A percentile compares a stretch with the other conserved stretches of the same genome.
Conservation (phyloP, 345 rosid species). For the Aquilaria sinensis region DNA sequence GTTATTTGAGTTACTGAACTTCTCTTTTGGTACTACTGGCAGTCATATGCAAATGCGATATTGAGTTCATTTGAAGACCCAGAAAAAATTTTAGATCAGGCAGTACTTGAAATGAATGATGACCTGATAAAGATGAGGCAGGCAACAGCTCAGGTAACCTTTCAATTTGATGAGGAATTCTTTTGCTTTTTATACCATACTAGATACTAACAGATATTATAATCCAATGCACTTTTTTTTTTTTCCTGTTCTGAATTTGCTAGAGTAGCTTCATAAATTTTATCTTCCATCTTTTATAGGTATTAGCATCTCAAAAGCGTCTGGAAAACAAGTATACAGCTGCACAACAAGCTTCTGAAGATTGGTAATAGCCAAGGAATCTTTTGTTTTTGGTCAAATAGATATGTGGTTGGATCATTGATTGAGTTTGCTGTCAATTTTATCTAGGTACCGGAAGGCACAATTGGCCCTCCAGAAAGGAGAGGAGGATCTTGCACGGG, state of each 20-base stretch:
- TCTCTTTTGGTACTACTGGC: slow-evolving; percentile 18
- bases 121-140: slow-evolving; percentile 83
- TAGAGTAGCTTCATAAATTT: background rate
- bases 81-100: slow-evolving; percentile 72
- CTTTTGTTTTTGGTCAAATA: slow-evolving; percentile 2
- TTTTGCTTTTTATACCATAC: background rate
- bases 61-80: slow-evolving; percentile 73
- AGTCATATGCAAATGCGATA: slow-evolving; percentile 78
- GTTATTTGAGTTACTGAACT: too few species aligned
- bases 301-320: slow-evolving; percentile 73
- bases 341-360: slow-evolving; percentile 64
- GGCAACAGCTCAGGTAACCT: slow-evolving; percentile 77
- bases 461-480: slow-evolving; percentile 77
- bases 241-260: background rate
- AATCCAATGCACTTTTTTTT: background rate
- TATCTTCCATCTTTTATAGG: slow-evolving; percentile 28
- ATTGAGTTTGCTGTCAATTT: slow-evolving; percentile 5
- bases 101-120: slow-evolving; percentile 78
- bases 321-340: slow-evolving; percentile 70
- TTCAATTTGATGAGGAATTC: background rate
- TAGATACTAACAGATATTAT: background rate
- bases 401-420: background rate
- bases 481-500: slow-evolving; percentile 86
- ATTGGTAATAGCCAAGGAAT: slow-evolving; percentile 39
- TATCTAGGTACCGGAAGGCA: slow-evolving; percentile 66